A percentile compares a stretch with the other conserved stretches of the same genome.
These are phyloP conservation scores for Botryotinia narcissicola DNA, from an alignment of 2,329 filamentous ascomycete genomes.

Conservation along the genomic window DNA sequence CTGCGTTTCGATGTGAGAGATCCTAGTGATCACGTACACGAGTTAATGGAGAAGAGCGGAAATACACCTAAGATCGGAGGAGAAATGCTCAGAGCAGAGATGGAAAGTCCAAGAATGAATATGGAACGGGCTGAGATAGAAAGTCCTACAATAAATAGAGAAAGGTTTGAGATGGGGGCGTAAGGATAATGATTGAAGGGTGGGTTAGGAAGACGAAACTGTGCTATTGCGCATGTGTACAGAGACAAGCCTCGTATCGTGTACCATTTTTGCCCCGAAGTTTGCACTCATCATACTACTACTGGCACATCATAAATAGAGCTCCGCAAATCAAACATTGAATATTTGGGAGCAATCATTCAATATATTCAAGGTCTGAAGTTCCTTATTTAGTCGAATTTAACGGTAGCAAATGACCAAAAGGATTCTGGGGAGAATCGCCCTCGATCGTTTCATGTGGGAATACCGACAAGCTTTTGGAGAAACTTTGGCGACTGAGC, in stretches of 20 bases:
- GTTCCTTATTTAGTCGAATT: background rate
- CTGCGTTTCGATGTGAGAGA: background rate
- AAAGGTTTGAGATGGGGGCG: background rate
- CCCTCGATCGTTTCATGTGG: background rate
- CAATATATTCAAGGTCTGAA: background rate
- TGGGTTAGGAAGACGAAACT: background rate
- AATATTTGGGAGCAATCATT: background rate
- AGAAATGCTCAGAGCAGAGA: background rate
- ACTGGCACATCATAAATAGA: too few relatives aligned
- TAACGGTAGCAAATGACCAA: background rate
- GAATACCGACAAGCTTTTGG: background rate
- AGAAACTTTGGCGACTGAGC: background rate
- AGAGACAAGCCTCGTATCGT: background rate
- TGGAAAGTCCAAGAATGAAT: background rate
- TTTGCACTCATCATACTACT: background rate
- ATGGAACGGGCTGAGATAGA: background rate
- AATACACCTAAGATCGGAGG: constrained; percentile 1
- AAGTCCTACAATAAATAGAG: too few relatives aligned
- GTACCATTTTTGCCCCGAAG: background rate
- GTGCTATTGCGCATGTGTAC: background rate
- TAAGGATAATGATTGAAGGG: background rate
- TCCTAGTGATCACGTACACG: background rate
- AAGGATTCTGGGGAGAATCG: background rate
- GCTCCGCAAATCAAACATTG: background rate
- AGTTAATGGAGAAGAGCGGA: background rate